Evolutionary conservation across 106 monocot genomes (phyloP).

Genomic region (Allium cepa): DNA sequence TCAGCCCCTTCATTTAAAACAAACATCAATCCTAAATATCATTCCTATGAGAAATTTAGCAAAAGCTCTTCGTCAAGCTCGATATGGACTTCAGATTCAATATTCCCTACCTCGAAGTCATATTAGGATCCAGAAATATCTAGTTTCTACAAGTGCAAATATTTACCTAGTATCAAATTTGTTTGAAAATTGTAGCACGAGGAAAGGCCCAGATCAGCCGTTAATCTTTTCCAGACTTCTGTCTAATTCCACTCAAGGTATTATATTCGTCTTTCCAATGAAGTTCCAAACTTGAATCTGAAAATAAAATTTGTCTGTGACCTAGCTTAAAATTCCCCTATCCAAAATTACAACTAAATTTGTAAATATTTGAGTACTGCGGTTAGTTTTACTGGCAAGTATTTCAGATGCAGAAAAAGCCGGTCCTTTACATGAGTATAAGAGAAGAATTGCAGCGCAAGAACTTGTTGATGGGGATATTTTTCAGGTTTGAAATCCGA

Average conservation of each 20-base stretch:
- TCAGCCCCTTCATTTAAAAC: too few species aligned
- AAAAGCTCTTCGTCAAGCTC: slow-evolving; percentile 4
- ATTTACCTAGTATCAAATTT: not conserved
- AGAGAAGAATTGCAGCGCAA: slow-evolving; percentile 68
- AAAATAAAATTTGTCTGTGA: too few species aligned
- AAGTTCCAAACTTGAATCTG: too few species aligned
- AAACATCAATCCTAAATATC: not conserved
- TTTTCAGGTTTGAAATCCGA: slow-evolving; percentile 45
- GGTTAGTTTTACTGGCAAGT: not conserved
- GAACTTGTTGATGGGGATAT: slow-evolving; percentile 82
- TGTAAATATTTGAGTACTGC: not conserved
- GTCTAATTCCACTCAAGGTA: not conserved
- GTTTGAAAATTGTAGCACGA: not conserved
- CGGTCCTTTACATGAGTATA: slow-evolving; percentile 82
- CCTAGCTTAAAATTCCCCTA: too few species aligned
- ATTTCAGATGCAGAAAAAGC: slow-evolving; percentile 23
- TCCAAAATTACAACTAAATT: too few species aligned
- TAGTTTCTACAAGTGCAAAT: not conserved
- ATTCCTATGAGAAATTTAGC: not conserved
- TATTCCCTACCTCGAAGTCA: not conserved
- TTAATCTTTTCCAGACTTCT: not conserved
- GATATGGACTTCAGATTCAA: not conserved
- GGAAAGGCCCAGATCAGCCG: not conserved
- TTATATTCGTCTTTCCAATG: too few species aligned
- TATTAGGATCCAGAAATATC: too few species aligned